Conservation (phyloP, 2,329 filamentous ascomycete species). For the Eutypella sp. region DNA sequence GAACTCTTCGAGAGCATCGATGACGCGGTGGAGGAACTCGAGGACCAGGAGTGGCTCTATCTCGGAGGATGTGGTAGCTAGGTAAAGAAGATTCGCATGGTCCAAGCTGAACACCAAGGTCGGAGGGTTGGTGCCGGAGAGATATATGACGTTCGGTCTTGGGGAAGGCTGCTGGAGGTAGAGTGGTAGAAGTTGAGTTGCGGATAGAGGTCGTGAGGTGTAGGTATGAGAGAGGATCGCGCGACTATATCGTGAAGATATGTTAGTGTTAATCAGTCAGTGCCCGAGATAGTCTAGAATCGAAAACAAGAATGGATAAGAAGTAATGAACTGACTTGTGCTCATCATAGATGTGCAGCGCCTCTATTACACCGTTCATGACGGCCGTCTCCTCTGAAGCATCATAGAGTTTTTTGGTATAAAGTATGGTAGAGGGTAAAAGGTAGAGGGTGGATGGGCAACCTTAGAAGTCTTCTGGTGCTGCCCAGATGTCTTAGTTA, state of each 20-base stretch:
- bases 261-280: conserved; percentile 7
- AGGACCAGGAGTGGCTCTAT: conserved; percentile 84
- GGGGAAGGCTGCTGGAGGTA: conserved; percentile 80
- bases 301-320: neutral
- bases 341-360: conserved; percentile 95
- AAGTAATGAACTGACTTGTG: conserved; percentile 61
- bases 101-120: conserved; percentile 82
- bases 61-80: conserved; percentile 80
- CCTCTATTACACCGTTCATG: conserved; percentile 88
- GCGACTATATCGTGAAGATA: conserved; percentile 56
- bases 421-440: neutral
- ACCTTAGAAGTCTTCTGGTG: too few species aligned
- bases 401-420: conserved; percentile 13
- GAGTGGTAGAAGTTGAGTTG: conserved; percentile 72
- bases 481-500: too few species aligned
- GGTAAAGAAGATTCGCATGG: conserved; percentile 83
- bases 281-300: neutral
- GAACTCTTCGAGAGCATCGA: conserved; percentile 93
- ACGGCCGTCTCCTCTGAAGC: conserved; percentile 32
- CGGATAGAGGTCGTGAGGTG: conserved; percentile 72
- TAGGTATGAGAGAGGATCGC: conserved; percentile 87
- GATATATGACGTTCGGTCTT: conserved; percentile 80
- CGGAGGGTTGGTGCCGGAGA: conserved; percentile 75
- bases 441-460: too few species aligned
- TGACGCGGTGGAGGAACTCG: conserved; percentile 88